phyloP scores from a whole-genome alignment of 1,284 basidiomycete genomes.

The Trichosporon inkin region DNA sequence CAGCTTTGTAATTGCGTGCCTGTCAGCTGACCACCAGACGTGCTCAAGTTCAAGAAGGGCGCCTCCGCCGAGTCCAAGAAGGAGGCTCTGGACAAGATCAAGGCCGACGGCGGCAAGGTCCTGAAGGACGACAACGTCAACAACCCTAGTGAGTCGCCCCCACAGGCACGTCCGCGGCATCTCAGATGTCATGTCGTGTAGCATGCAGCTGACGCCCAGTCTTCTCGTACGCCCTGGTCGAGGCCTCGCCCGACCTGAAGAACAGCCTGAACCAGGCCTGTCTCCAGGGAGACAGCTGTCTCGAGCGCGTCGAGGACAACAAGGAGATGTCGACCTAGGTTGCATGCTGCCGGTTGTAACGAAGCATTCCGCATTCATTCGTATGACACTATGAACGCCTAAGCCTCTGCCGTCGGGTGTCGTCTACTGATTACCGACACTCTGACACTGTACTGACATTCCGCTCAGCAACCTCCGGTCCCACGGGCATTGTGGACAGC shows the following conservation, averaged over 20 bases:
- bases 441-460: no score
- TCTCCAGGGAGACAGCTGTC: background rate
- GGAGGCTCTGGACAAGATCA: background rate
- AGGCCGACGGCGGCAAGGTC: conserved; percentile 2
- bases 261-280: background rate
- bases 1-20: background rate
- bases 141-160: background rate
- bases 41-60: conserved; percentile 8
- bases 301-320: conserved; percentile 5
- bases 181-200: background rate
- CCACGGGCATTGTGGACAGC: no score
- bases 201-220: background rate
- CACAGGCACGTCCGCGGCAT: background rate
- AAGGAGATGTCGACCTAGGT: conserved; percentile 2
- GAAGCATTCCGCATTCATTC: no score
- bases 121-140: conserved; percentile 7
- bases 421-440: no score
- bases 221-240: conserved; percentile 2
- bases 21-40: background rate
- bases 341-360: background rate
- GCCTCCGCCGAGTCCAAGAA: conserved; percentile 3
- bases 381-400: background rate
- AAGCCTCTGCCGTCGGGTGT: background rate
- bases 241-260: background rate
- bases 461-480: no score